Conservation (phyloP, 441 rosid genomes). For the Adansonia rubrostipa region DNA sequence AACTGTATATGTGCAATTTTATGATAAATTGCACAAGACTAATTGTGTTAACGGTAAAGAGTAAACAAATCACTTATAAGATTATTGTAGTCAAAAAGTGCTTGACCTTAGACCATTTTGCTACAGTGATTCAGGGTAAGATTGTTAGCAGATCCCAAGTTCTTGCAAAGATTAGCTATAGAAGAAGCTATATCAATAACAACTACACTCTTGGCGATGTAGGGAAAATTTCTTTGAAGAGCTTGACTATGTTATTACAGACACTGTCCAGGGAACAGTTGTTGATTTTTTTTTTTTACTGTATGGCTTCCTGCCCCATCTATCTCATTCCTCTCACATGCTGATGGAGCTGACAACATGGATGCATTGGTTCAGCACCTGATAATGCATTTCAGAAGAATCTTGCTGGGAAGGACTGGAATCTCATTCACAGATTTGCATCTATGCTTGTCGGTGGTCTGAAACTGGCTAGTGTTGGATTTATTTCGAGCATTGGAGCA, state of each 20-base stretch:
- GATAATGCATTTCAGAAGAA: slow-evolving; percentile 94
- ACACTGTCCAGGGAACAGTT: slow-evolving; percentile 73
- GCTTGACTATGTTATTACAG: slow-evolving; percentile 87
- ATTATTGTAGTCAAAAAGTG: slow-evolving; percentile 9
- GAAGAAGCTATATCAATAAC: slow-evolving; percentile 91
- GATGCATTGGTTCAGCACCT: slow-evolving; percentile 79
- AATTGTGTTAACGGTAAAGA: not conserved
- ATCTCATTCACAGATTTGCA: slow-evolving; percentile 72
- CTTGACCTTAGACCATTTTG: slow-evolving; percentile 36
- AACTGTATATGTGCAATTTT: no score
- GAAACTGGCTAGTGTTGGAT: slow-evolving; percentile 83
- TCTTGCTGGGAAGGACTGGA: slow-evolving; percentile 84
- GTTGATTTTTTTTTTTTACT: slow-evolving; percentile 62
- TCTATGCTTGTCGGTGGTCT: slow-evolving; percentile 84
- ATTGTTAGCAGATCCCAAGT: slow-evolving; percentile 91
- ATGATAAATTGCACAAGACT: no score
- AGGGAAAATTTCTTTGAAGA: slow-evolving; percentile 88
- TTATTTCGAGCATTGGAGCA: slow-evolving; percentile 80
- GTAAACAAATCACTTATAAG: slow-evolving; percentile 22
- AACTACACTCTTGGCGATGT: slow-evolving; percentile 86
- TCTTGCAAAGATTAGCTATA: slow-evolving; percentile 86
- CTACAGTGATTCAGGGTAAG: slow-evolving; percentile 94
- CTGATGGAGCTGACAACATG: slow-evolving; percentile 63
- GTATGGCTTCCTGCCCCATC: slow-evolving; percentile 99
- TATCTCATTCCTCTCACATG: slow-evolving; percentile 75